phyloP scores from a whole-genome alignment of 805 yeast species.

The Deakozyma indianensis region DNA sequence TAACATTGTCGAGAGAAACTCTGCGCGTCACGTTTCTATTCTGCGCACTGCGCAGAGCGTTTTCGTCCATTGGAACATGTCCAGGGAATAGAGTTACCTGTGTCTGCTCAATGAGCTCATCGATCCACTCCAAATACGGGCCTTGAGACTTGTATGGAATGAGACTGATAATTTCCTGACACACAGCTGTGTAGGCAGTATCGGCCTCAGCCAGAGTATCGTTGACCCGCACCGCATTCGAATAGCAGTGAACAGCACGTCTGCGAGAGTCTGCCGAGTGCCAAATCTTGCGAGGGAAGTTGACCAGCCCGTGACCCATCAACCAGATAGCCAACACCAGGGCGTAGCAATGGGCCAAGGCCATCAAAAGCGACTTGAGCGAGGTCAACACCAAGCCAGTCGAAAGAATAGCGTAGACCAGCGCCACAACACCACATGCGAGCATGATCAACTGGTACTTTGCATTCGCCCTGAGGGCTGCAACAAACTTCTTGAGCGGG shows the following conservation, averaged over 20 bases:
- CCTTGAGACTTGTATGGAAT: constrained; percentile 32
- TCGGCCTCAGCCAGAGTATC: constrained; percentile 53
- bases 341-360: constrained; percentile 64
- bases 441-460: constrained; percentile 48
- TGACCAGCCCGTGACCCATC: constrained; percentile 69
- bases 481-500: constrained; percentile 30
- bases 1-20: constrained; percentile 15
- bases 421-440: constrained; percentile 35
- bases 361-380: constrained; percentile 54
- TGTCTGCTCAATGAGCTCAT: constrained; percentile 33
- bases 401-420: constrained; percentile 43
- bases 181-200: constrained; percentile 46
- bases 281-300: constrained; percentile 42
- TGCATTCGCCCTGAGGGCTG: constrained; percentile 42
- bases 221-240: constrained; percentile 39
- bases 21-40: constrained; percentile 7
- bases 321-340: constrained; percentile 65
- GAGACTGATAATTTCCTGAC: constrained; percentile 42
- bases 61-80: not conserved
- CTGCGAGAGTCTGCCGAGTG: constrained; percentile 22
- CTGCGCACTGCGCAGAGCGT: not conserved
- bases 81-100: constrained; percentile 3
- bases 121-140: constrained; percentile 51
- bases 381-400: constrained; percentile 41
- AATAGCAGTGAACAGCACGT: constrained; percentile 28